Percentiles rank a stretch among this genome's conserved stretches.
phyloP scores from a whole-genome alignment of 495 filamentous ascomycete species.

The Parmelia sp. region DNA sequence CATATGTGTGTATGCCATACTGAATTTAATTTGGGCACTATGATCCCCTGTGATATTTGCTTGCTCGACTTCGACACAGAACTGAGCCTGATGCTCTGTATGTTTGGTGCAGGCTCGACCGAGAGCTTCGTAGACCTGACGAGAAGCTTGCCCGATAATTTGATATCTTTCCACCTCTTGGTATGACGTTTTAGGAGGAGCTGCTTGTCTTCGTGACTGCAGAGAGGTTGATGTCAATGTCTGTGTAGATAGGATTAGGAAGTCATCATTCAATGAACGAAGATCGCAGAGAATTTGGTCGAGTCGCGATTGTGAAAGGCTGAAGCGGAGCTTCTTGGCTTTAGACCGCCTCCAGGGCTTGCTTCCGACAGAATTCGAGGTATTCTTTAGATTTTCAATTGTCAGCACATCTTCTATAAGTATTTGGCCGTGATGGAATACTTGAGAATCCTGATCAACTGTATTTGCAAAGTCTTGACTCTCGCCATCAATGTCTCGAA shows the following conservation, averaged over 20 bases:
- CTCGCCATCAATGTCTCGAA: slow-evolving; percentile 23
- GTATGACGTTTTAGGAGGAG: not conserved
- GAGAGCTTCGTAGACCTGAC: slow-evolving; percentile 34
- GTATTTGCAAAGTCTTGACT: slow-evolving; percentile 18
- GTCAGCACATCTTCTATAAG: not conserved
- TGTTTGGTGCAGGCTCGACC: slow-evolving; percentile 32
- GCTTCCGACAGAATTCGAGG: not conserved
- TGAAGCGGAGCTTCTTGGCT: slow-evolving; percentile 21
- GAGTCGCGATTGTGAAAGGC: slow-evolving; percentile 25
- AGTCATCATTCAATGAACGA: slow-evolving; percentile 22
- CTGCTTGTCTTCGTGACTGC: not conserved
- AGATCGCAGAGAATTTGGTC: slow-evolving; percentile 11
- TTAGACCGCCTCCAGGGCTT: slow-evolving; percentile 17
- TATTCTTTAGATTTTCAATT: not conserved
- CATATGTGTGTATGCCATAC: slow-evolving; percentile 24
- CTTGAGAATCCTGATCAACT: slow-evolving; percentile 12
- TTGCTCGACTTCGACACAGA: slow-evolving; percentile 31
- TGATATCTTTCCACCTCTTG: slow-evolving; percentile 21
- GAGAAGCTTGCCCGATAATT: slow-evolving; percentile 29
- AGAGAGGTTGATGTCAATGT: slow-evolving; percentile 3
- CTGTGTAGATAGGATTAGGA: slow-evolving; percentile 15
- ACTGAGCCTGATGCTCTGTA: slow-evolving; percentile 30
- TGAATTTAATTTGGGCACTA: slow-evolving; percentile 26
- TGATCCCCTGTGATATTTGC: not conserved
- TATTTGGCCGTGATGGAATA: not conserved